These are phyloP conservation scores for Rhynchospora tenuis DNA, from an alignment of 176 grass and related monocot genomes.

Conservation along the genomic window DNA sequence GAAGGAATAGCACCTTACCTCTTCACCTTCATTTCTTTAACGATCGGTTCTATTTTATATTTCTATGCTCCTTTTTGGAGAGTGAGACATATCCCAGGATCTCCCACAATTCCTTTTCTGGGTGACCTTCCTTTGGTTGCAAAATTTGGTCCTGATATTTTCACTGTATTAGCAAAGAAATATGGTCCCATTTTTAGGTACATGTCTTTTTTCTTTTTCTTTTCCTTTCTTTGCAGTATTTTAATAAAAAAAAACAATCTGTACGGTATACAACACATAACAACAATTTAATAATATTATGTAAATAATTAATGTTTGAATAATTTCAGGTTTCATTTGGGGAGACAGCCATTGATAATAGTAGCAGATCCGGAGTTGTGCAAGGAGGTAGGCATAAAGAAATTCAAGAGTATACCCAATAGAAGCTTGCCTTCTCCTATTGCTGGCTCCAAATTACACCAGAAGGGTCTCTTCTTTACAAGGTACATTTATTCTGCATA, in stretches of 20 bases:
- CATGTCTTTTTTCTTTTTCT: not conserved
- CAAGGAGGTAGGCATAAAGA: constrained; percentile 54
- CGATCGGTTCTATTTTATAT: constrained; percentile 46
- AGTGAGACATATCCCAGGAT: constrained; percentile 71
- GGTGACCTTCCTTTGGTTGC: constrained; percentile 69
- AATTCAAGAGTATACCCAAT: constrained; percentile 70
- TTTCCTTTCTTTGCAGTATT: not conserved
- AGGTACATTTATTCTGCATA: constrained; percentile 11
- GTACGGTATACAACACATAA: not conserved
- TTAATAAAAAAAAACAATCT: not conserved
- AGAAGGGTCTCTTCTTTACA: constrained; percentile 54
- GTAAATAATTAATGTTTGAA: not conserved
- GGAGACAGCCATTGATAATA: constrained; percentile 70
- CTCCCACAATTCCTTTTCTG: constrained; percentile 46
- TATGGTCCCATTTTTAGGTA: constrained; percentile 89
- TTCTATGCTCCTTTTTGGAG: constrained; percentile 75
- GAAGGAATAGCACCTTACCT: constrained; percentile 20
- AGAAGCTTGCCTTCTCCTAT: constrained; percentile 60
- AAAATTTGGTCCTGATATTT: constrained; percentile 60
- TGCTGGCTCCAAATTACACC: constrained; percentile 42
- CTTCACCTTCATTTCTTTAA: constrained; percentile 20
- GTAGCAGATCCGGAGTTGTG: constrained; percentile 65
- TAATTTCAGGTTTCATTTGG: constrained; percentile 57
- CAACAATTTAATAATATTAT: not conserved
- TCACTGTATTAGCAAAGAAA: constrained; percentile 55